phyloP scores from a whole-genome alignment of 805 yeast species.

The Ascoidea rubescens region DNA sequence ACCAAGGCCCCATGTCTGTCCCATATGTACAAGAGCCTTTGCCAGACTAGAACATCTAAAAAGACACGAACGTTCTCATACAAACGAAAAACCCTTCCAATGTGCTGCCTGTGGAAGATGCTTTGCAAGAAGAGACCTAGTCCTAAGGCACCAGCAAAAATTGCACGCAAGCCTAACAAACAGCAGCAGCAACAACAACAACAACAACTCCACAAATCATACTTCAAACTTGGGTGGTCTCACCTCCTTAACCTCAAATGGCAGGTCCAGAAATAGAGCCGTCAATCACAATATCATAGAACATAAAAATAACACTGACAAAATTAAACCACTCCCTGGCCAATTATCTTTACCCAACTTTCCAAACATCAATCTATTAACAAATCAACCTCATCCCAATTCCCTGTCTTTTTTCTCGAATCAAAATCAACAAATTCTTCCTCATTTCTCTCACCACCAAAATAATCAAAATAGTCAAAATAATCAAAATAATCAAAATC shows the following conservation, averaged over 20 bases:
- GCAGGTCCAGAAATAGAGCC: constrained; percentile 1
- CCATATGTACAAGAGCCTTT: constrained; percentile 87
- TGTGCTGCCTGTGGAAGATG: constrained; percentile 95
- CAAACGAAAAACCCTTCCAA: constrained; percentile 91
- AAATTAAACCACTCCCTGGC: constrained; percentile 10
- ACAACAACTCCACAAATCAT: constrained; percentile 34
- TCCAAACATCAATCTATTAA: not conserved
- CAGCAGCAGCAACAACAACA: constrained; percentile 27
- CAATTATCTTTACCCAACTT: constrained; percentile 3
- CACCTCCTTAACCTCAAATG: not conserved
- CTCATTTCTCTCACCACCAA: not conserved
- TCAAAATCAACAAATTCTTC: not conserved
- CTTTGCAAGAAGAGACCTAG: constrained; percentile 81
- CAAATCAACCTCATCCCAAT: not conserved
- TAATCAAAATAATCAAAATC: not conserved
- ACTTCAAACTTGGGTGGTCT: not conserved
- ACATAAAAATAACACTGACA: constrained; percentile 10
- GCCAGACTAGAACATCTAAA: constrained; percentile 90
- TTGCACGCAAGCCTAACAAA: constrained; percentile 43
- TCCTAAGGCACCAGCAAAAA: constrained; percentile 88
- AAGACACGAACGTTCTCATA: constrained; percentile 88
- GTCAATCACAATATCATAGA: constrained; percentile 9
- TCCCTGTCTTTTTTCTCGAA: too few relatives aligned
- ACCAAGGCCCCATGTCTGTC: constrained; percentile 87
- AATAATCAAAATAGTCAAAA: not conserved